Evolutionary conservation across 306 rosid genomes (phyloP).

Genomic region (Rubus idaeus): DNA sequence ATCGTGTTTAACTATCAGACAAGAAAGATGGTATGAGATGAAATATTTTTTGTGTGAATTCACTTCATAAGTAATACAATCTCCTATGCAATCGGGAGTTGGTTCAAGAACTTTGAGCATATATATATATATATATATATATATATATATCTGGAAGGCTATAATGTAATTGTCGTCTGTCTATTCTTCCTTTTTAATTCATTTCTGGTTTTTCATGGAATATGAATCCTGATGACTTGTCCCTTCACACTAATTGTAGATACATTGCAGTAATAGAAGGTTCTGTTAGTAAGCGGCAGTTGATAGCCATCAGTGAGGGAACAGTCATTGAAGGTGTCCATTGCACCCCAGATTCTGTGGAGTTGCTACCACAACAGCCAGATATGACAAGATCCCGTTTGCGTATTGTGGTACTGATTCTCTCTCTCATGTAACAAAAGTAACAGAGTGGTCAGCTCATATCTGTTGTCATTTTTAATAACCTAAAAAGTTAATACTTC

Average conservation of each 20-base stretch:
- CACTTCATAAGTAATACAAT: background rate
- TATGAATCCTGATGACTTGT: slow-evolving; percentile 23
- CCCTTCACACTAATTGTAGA: slow-evolving; percentile 41
- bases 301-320: slow-evolving; percentile 72
- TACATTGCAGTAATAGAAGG: slow-evolving; percentile 87
- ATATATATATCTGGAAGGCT: slow-evolving; percentile 13
- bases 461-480: slow-evolving; percentile 17
- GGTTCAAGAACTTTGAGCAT: background rate
- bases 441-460: slow-evolving; percentile 4
- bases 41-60: background rate
- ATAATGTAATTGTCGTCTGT: background rate
- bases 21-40: background rate
- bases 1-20: slow-evolving; percentile 4
- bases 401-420: slow-evolving; percentile 71
- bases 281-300: slow-evolving; percentile 65
- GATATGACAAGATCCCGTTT: slow-evolving; percentile 68
- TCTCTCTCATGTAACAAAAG: background rate
- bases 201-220: slow-evolving; percentile 10
- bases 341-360: slow-evolving; percentile 80
- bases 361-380: slow-evolving; percentile 70
- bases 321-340: slow-evolving; percentile 69
- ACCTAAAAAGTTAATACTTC: background rate
- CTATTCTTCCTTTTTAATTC: background rate
- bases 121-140: slow-evolving; percentile 13
- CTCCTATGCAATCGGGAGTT: background rate